These are phyloP conservation scores for Kodamaea ohmeri DNA, from an alignment of 1,139 yeast genomes.

Conservation along the genomic window DNA sequence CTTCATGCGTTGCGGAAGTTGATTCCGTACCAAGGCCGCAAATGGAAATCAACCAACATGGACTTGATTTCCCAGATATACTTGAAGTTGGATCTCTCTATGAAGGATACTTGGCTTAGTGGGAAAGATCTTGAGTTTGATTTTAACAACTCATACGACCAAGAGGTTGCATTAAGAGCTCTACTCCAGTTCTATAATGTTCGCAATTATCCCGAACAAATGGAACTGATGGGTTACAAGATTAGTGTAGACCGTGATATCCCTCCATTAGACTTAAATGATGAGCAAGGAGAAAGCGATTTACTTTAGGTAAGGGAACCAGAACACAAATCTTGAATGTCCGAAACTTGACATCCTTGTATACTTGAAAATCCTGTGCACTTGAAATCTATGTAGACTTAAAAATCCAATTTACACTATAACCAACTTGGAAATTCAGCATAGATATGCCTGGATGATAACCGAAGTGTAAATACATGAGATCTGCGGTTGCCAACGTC, in stretches of 20 bases:
- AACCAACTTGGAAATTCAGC: too few species aligned
- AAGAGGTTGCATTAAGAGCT: slow-evolving; percentile 82
- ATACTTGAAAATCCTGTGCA: too few species aligned
- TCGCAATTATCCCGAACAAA: slow-evolving; percentile 49
- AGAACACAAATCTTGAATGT: too few species aligned
- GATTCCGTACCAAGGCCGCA: slow-evolving; percentile 88
- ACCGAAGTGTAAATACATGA: too few species aligned
- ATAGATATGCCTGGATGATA: too few species aligned
- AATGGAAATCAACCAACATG: slow-evolving; percentile 94
- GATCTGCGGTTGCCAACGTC: too few species aligned
- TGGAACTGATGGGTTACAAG: slow-evolving; percentile 57
- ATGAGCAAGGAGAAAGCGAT: slow-evolving; percentile 15
- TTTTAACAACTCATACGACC: slow-evolving; percentile 75
- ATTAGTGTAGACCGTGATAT: slow-evolving; percentile 23
- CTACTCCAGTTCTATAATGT: slow-evolving; percentile 76
- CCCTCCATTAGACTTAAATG: slow-evolving; percentile 22
- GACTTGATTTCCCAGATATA: slow-evolving; percentile 87
- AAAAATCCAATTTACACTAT: too few species aligned
- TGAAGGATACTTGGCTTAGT: slow-evolving; percentile 87
- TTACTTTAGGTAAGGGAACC: slow-evolving; percentile 9
- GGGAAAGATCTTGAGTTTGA: slow-evolving; percentile 79
- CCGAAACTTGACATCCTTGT: too few species aligned
- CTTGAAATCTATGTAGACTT: too few species aligned
- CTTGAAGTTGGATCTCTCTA: slow-evolving; percentile 64
- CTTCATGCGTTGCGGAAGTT: slow-evolving; percentile 73